Conservation (phyloP, 2,329 filamentous ascomycete species). For the Verruconis gallopava region DNA sequence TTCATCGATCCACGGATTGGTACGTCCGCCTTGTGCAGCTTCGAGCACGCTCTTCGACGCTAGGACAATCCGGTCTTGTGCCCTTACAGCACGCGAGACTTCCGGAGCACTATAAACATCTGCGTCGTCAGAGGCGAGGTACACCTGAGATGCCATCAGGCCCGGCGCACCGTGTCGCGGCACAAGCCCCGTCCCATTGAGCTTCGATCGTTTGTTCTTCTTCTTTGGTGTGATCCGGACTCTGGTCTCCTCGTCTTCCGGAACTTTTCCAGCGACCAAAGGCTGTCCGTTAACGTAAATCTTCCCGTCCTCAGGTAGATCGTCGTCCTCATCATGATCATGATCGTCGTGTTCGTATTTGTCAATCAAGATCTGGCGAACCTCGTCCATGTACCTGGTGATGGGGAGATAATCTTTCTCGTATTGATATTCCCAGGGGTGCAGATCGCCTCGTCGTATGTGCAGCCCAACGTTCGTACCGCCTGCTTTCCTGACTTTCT, state of each 20-base stretch:
- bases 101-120: conserved; percentile 56
- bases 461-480: conserved; percentile 58
- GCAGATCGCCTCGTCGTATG: conserved; percentile 66
- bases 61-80: conserved; percentile 65
- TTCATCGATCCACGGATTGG: conserved; percentile 55
- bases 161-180: conserved; percentile 10
- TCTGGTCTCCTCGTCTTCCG: not conserved
- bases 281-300: conserved; percentile 15
- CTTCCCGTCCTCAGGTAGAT: conserved; percentile 13
- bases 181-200: conserved; percentile 4
- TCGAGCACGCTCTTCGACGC: conserved; percentile 48
- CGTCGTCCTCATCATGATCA: conserved; percentile 21
- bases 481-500: conserved; percentile 23
- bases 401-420: conserved; percentile 65
- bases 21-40: conserved; percentile 22
- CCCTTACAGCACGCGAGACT: conserved; percentile 42
- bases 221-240: not conserved
- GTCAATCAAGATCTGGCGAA: conserved; percentile 40
- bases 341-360: conserved; percentile 21
- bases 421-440: conserved; percentile 67
- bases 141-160: conserved; percentile 26
- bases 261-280: not conserved
- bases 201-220: not conserved
- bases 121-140: conserved; percentile 73
- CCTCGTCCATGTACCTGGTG: conserved; percentile 51